Evolutionary conservation across 1,284 basidiomycete genomes (phyloP), one percentile per base, ranked within the genome.

Genomic region (Malassezia furfur): DNA sequence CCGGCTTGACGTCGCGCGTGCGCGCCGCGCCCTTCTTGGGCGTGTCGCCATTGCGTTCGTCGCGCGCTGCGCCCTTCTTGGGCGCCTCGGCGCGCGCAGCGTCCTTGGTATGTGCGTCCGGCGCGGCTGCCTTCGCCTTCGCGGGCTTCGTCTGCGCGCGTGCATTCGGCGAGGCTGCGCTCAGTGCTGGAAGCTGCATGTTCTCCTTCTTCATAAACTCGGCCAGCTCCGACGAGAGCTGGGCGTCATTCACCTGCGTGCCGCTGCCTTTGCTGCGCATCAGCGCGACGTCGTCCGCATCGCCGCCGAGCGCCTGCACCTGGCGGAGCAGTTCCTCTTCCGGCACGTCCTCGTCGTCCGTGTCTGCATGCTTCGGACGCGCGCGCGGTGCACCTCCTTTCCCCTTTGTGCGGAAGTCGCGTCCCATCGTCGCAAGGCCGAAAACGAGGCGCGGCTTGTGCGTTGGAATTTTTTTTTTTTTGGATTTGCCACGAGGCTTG

Each of bases 351-450:
- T 57, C 53, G 14, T 59, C 58, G 19, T 53, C 51, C 28, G 47
- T 28, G 32, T 22, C 25, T 32, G 36, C 15, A 19, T 0, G 15
- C 43, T 57, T 41, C 36, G 32, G 32, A 25, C 38, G 6, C 12
- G 14, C 6, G 14, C n/a, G 34, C 19, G 15, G 6, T 38, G 48
- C 35, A 34, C 30, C 50, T 45, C 56, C 55, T 22, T 59, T 54
- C 36, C 57, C 59, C 50, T 66, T 66, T 21, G 65, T 62, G 40
- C 66, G 52, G 50, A 66, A 66, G 44, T 68, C 64, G 52, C 64
- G 57, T 35, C 60, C 54, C 66, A 68, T 68, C 19, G 31, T n/a
- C 21, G 10, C 31, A 28, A 28, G 7, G 25, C 25, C 7, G 25
- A 28, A 28, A 28, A 3, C 25, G 25, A 2, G 43, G 25, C 25